Base-by-base conservation (phyloP, 495 filamentous ascomycete genomes). In the Lasiosphaeris hirsuta region DNA sequence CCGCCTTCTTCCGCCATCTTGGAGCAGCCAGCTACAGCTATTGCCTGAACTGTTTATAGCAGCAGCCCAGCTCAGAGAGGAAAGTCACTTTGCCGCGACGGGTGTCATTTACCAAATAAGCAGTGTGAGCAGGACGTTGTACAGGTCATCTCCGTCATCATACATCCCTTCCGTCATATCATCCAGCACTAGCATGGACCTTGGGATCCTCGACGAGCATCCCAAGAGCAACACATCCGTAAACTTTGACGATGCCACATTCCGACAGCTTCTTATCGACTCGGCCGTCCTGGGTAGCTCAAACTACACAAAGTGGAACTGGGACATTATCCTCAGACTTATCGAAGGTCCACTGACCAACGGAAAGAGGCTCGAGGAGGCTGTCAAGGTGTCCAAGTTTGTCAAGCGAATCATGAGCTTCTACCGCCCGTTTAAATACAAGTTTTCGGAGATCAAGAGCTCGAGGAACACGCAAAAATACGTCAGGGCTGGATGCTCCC, bases 81-180 rank as follows among this genome's bases (percentile, higher is more conserved):
- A 90, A 7, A 83, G 84, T n/a, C 85, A 88, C 53, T 91, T 90
- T 59, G 76, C 87, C 42, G 89, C 91, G 14, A 90, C 89, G 1
- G 85, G 88, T 2, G 92, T 92, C 5, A 89, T 97, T 37, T 98
- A 97, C 67, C 94, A 97, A 66, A 92, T 97, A 6, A 95, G 96
- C 72, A 97, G 94, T 65, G 90, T 98, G 56, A 98, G 93, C 71
- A 84, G 90, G 58, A 97, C 93, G 1, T 74, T 98, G 9, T 90
- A 96, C 67, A 84, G 95, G 48, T 95, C 92, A 33, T 79, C 79
- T 7, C 74, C 78, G 2, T 69, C 75, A 7, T 66, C 57, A 13
- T 73, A 69, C 37, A 64, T 72, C 14, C 62, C 72, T 10, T 72
- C 71, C 19, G 60, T 71, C 14, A 58, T 72, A 7, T 63, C 72